These are phyloP conservation scores for Parietichytrium sp. DNA, from an alignment of 108 stramenopile species.

Conservation along the genomic window DNA sequence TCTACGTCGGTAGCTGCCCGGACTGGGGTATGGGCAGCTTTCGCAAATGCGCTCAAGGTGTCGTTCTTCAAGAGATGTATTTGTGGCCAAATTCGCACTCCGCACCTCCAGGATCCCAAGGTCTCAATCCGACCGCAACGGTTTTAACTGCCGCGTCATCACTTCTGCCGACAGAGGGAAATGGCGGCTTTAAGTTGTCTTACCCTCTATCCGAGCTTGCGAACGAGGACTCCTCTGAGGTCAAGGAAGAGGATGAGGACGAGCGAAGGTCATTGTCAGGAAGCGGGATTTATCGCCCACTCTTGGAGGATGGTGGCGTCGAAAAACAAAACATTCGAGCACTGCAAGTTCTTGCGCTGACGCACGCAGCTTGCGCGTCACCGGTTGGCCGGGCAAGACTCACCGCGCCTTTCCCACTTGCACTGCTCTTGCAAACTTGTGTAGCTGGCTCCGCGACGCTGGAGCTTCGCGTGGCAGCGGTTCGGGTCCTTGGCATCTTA, in stretches of 20 bases:
- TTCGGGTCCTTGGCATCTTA: background rate
- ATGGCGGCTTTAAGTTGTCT: background rate
- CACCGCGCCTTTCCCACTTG: background rate
- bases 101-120: background rate
- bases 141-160: background rate
- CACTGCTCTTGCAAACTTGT: background rate
- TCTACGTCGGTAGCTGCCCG: conserved; percentile 27
- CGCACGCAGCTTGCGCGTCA: conserved; percentile 18
- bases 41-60: background rate
- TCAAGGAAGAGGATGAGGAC: background rate
- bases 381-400: conserved; percentile 20
- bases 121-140: background rate
- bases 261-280: too few species aligned
- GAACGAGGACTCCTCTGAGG: background rate
- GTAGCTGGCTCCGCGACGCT: background rate
- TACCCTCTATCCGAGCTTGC: background rate
- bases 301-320: background rate
- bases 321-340: background rate
- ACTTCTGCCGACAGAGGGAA: background rate
- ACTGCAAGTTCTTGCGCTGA: background rate
- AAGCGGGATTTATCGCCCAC: too few species aligned
- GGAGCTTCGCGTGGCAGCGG: background rate
- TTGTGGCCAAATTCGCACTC: background rate
- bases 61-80: background rate
- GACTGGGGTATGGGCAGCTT: background rate